Evolutionary conservation across 352 stramenopile species (phyloP).

Genomic region (Discostella stelligera): DNA sequence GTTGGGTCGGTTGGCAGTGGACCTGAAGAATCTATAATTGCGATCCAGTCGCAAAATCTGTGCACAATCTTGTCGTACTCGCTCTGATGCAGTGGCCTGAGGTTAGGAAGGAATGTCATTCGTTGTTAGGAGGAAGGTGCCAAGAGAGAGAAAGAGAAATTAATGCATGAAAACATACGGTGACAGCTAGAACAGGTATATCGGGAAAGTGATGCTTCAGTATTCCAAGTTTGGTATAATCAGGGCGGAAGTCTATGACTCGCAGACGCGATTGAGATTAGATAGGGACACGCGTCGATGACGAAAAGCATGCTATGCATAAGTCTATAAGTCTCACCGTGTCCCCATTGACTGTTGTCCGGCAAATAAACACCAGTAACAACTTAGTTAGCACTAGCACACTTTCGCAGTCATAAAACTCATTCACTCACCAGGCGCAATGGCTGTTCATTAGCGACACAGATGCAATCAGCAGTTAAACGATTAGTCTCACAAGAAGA

Average conservation of each 20-base stretch:
- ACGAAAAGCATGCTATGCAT: constrained; percentile 3
- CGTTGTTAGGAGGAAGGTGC: background rate
- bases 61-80: constrained; percentile 61
- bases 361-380: background rate
- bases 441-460: constrained; percentile 29
- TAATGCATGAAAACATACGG: constrained; percentile 84
- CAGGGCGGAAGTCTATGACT: constrained; percentile 71
- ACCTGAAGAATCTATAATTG: constrained; percentile 86
- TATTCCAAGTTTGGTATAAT: constrained; percentile 91
- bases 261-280: constrained; percentile 6
- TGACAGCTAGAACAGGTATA: constrained; percentile 90
- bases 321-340: constrained; percentile 22
- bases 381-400: background rate
- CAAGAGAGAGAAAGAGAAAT: constrained; percentile 6
- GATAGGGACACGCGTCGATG: background rate
- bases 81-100: constrained; percentile 82
- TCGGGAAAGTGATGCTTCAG: constrained; percentile 88
- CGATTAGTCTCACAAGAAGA: background rate
- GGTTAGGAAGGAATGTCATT: constrained; percentile 15
- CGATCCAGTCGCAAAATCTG: constrained; percentile 57
- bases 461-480: background rate
- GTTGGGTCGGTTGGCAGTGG: constrained; percentile 89
- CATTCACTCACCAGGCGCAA: constrained; percentile 18
- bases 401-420: background rate
- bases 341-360: constrained; percentile 55